Base-by-base conservation (phyloP, 495 filamentous ascomycete genomes). In the Penicillium robsamsonii region DNA sequence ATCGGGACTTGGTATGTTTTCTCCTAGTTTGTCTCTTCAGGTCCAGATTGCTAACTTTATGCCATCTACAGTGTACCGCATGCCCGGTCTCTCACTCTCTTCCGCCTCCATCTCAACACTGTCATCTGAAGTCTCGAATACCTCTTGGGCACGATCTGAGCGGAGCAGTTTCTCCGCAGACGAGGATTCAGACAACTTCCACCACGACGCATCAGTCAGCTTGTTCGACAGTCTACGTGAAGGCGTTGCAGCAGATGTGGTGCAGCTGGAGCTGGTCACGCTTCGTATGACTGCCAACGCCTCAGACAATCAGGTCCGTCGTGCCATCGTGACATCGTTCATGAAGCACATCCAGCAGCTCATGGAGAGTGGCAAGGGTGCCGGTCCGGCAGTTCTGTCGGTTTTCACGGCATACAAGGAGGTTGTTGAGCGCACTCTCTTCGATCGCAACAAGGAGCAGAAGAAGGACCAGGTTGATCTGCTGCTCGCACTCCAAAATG, bases 231-330 rank as follows among this genome's bases (percentile, higher is more conserved):
- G 91, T 41, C 77, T 99, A 37, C 84, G 84, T 52, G 82, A 87
- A 44, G 79, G 79, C 13, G 85, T 87, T 48, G 83, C 90, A 40
- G 84, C 90, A n/a, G 90, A 94, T 65, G 87, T 88, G 11, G 91
- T 94, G 9, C 87, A 89, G 61, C 79, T 97, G 11, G 94, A 99
- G 68, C 86, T 99, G 41, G 94, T 88, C 74, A 87, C 89, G 61
- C 80, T 96, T 35, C 85, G 92, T 6, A 89, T 99, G 74, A 87
- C 84, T 22, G 88, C 87, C 58, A 91, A 99, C 66, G 95, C 94
- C 6, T 89, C 87, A 2, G 92, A 96, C 60, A 79, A 86, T 62
- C 86, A 92, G 69, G 88, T 97, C 57, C 89, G 93, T 24, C 88
- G 87, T 4, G 90, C 94, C 4, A 84, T 97, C 27, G 90, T 87